phyloP scores from a whole-genome alignment of 208 protist genomes.

The Leishmania arabica region DNA sequence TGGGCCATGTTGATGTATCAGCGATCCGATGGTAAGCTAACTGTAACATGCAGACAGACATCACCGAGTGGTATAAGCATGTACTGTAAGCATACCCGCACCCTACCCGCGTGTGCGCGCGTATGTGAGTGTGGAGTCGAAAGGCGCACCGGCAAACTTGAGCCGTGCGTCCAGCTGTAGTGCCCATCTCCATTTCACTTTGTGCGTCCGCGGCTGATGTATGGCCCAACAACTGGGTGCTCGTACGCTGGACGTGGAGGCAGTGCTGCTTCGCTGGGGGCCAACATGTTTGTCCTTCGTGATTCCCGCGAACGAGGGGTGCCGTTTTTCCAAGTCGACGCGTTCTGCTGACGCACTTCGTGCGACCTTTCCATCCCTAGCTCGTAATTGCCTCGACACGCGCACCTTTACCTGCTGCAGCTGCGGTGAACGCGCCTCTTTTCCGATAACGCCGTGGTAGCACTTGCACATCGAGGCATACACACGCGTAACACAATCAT shows the following conservation, averaged over 20 bases:
- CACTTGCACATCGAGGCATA: neutral
- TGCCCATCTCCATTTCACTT: neutral
- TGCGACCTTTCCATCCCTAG: neutral
- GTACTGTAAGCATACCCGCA: neutral
- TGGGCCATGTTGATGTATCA: neutral
- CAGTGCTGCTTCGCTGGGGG: neutral
- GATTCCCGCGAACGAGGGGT: neutral
- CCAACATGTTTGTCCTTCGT: neutral
- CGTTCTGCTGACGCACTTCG: neutral
- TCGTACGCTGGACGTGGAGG: neutral
- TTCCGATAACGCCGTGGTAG: neutral
- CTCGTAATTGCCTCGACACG: neutral
- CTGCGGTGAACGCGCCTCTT: neutral
- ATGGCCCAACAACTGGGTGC: neutral
- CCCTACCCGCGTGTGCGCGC: neutral
- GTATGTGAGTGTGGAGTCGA: neutral
- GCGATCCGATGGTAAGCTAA: neutral
- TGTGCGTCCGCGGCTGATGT: neutral
- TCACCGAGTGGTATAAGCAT: neutral
- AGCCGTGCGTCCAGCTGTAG: neutral
- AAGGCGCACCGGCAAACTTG: neutral
- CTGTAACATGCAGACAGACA: neutral
- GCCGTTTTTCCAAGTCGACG: no score
- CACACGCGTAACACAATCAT: neutral
- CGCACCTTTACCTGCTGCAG: neutral